A percentile compares a stretch with the other conserved stretches of the same genome.
Conservation (phyloP, 164 flowering plant genomes). For the Nymphaea colorata region DNA sequence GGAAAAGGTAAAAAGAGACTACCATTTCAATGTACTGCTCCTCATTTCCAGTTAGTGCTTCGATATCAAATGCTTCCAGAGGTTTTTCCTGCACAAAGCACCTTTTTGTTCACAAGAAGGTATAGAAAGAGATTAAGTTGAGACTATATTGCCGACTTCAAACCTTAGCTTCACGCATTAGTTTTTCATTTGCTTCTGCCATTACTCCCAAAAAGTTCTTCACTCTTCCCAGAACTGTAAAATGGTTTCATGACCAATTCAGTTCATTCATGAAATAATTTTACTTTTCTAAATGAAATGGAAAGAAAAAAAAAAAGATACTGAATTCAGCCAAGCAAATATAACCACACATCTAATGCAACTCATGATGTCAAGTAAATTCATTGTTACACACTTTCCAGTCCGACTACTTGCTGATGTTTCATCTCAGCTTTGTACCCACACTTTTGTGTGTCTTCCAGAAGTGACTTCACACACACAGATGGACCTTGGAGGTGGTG, state of each 20-base stretch:
- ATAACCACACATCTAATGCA: background rate
- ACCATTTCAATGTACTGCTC: slow-evolving; percentile 81
- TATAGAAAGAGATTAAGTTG: background rate
- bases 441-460: too few relatives aligned
- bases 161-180: slow-evolving; percentile 53
- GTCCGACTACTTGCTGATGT: too few relatives aligned
- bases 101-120: background rate
- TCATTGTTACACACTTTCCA: too few relatives aligned
- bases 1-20: background rate
- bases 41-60: slow-evolving; percentile 63
- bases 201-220: slow-evolving; percentile 64
- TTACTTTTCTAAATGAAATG: background rate
- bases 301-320: too few relatives aligned
- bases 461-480: too few relatives aligned
- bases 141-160: background rate
- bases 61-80: slow-evolving; percentile 45
- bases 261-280: background rate
- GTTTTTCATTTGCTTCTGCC: slow-evolving; percentile 56
- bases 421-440: too few relatives aligned
- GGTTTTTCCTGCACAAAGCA: slow-evolving; percentile 31
- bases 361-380: too few relatives aligned
- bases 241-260: background rate
- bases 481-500: too few relatives aligned
- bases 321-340: background rate
- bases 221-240: slow-evolving; percentile 63